These are phyloP conservation scores for Phoenix dactylifera DNA, from an alignment of 176 grass and related monocot genomes.

Conservation along the genomic window DNA sequence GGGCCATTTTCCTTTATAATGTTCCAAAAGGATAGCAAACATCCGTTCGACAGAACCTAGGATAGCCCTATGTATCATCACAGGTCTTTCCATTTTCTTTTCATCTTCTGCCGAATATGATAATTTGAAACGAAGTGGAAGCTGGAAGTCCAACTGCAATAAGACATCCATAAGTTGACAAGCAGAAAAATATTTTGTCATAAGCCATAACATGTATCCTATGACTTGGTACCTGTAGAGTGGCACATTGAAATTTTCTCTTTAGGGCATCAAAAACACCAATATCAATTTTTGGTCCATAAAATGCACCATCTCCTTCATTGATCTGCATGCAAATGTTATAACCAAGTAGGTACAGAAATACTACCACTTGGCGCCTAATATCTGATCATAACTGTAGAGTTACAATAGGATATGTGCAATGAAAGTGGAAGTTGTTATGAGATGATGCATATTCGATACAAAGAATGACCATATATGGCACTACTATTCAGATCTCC, in stretches of 20 bases:
- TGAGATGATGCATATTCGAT: too few species aligned
- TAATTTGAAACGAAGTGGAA: conserved; percentile 86
- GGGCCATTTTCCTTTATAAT: conserved; percentile 99
- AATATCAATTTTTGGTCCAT: conserved; percentile 98
- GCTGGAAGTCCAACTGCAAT: conserved; percentile 85
- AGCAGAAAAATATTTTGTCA: conserved; percentile 18
- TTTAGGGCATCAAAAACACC: conserved; percentile 96
- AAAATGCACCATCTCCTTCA: conserved; percentile 99
- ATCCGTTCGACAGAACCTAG: conserved; percentile 96
- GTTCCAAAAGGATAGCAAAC: conserved; percentile 96
- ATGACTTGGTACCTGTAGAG: conserved; percentile 62
- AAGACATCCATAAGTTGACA: conserved; percentile 4
- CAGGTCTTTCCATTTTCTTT: conserved; percentile 88
- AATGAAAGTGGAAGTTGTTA: too few species aligned
- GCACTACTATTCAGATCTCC: too few species aligned
- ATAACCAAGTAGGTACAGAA: too few species aligned
- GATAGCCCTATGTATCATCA: conserved; percentile 96
- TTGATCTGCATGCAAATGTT: conserved; percentile 44
- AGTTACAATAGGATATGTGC: too few species aligned
- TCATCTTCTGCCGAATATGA: conserved; percentile 93
- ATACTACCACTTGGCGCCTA: too few species aligned
- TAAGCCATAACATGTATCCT: too few species aligned
- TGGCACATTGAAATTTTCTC: conserved; percentile 98
- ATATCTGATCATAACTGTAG: too few species aligned
- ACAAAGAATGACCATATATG: too few species aligned